Evolutionary conservation across 345 rosid species (phyloP).

Genomic region (Populus tremula): DNA sequence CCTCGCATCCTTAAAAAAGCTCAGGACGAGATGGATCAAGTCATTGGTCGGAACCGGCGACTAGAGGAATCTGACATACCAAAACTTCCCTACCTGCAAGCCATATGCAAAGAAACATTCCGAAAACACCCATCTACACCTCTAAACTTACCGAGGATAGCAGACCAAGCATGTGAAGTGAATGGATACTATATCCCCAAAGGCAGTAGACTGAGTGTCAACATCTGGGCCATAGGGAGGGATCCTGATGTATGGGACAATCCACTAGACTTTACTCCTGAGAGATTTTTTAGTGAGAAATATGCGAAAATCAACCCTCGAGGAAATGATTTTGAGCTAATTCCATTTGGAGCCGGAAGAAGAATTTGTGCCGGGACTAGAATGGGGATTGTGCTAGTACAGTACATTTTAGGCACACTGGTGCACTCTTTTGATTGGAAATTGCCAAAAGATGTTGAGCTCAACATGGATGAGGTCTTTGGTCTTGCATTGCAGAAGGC

Average conservation of each 20-base stretch:
- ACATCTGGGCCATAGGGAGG: slow-evolving; percentile 66
- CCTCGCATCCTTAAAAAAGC: slow-evolving; percentile 40
- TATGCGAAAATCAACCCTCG: slow-evolving; percentile 35
- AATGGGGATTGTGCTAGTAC: slow-evolving; percentile 51
- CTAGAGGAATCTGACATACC: slow-evolving; percentile 49
- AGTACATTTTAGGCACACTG: slow-evolving; percentile 48
- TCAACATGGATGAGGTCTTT: slow-evolving; percentile 57
- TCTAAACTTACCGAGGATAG: slow-evolving; percentile 43
- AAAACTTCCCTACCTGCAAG: slow-evolving; percentile 47
- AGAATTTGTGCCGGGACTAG: slow-evolving; percentile 58
- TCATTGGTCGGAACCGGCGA: slow-evolving; percentile 49
- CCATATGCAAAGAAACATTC: slow-evolving; percentile 54
- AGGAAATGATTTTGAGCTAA: slow-evolving; percentile 51
- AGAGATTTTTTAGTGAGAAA: slow-evolving; percentile 38
- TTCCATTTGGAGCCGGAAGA: slow-evolving; percentile 55
- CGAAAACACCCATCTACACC: slow-evolving; percentile 64
- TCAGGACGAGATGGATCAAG: slow-evolving; percentile 62
- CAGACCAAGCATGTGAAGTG: slow-evolving; percentile 39
- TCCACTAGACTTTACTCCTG: slow-evolving; percentile 43
- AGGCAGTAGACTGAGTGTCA: slow-evolving; percentile 41
- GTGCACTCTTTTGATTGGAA: slow-evolving; percentile 60
- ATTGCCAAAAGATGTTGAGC: slow-evolving; percentile 27
- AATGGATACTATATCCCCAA: slow-evolving; percentile 50
- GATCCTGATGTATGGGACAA: slow-evolving; percentile 52
- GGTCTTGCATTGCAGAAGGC: slow-evolving; percentile 59